A percentile compares a stretch with the other conserved stretches of the same genome.
phyloP scores from a whole-genome alignment of 2,329 filamentous ascomycete species.

The Trematosphaeria pertusa region DNA sequence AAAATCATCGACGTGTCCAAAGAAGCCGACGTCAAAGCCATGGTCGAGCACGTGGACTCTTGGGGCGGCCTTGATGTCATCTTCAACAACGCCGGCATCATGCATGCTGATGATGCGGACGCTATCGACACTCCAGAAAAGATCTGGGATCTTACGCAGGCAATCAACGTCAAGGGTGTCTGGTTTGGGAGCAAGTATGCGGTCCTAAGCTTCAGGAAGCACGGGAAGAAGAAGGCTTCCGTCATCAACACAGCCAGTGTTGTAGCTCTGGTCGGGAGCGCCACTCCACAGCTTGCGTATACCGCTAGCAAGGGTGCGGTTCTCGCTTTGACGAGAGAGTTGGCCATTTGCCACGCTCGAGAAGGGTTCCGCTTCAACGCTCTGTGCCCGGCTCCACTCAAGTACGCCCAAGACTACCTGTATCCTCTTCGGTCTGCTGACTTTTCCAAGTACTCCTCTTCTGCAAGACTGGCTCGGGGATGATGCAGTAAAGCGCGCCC shows the following conservation, averaged over 20 bases:
- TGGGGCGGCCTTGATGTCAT: constrained; percentile 92
- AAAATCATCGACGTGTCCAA: constrained; percentile 81
- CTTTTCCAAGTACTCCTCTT: constrained; percentile 71
- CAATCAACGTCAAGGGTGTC: constrained; percentile 97
- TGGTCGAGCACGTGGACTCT: constrained; percentile 75
- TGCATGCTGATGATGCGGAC: constrained; percentile 74
- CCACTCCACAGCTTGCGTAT: constrained; percentile 89
- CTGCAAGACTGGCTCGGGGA: constrained; percentile 94
- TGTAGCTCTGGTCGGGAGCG: constrained; percentile 84
- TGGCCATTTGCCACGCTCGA: constrained; percentile 89
- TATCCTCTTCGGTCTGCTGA: constrained; percentile 22
- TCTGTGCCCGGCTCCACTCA: constrained; percentile 87
- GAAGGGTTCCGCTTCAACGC: constrained; percentile 92
- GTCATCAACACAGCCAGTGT: constrained; percentile 94
- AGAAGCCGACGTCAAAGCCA: constrained; percentile 77
- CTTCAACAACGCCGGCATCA: constrained; percentile 98
- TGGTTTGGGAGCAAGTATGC: constrained; percentile 96
- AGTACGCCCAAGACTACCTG: constrained; percentile 60
- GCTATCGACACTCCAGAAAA: constrained; percentile 84
- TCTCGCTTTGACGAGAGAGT: constrained; percentile 84
- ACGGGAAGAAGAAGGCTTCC: constrained; percentile 79
- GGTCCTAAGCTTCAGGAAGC: constrained; percentile 77
- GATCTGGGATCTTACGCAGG: constrained; percentile 93
- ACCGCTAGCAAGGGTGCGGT: constrained; percentile 95
- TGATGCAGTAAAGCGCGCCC: constrained; percentile 78